These are phyloP conservation scores for Podospora pseudocomata DNA, from an alignment of 495 filamentous ascomycete genomes.

Conservation along the genomic window DNA sequence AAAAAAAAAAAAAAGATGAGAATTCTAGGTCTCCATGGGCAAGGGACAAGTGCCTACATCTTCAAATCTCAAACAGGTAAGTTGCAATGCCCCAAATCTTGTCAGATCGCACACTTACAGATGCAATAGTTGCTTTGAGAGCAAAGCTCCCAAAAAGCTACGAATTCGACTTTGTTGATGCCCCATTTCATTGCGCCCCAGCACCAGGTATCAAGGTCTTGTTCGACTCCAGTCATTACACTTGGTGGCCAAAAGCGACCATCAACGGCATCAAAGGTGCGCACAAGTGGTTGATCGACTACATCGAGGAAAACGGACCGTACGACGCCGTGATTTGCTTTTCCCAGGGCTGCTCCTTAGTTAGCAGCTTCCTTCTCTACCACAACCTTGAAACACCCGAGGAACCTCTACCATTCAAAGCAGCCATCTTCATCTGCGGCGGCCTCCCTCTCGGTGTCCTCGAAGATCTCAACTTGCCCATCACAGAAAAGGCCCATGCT, in stretches of 20 bases:
- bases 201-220: conserved; percentile 54
- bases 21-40: conserved; percentile 62
- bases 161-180: conserved; percentile 58
- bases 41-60: conserved; percentile 56
- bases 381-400: conserved; percentile 33
- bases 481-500: conserved; percentile 42
- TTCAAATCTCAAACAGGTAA: conserved; percentile 58
- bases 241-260: conserved; percentile 43
- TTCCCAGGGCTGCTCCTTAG: conserved; percentile 56
- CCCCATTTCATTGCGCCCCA: conserved; percentile 39
- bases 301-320: conserved; percentile 50
- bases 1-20: conserved; percentile 38
- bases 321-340: conserved; percentile 61
- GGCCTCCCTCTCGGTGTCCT: conserved; percentile 48
- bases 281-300: conserved; percentile 45
- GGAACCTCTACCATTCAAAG: conserved; percentile 50
- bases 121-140: conserved; percentile 30
- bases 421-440: conserved; percentile 59
- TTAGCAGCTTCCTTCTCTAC: conserved; percentile 45
- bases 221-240: conserved; percentile 47
- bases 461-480: conserved; percentile 48
- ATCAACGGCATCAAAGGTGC: conserved; percentile 37
- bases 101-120: background rate
- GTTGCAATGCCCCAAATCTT: conserved; percentile 12
- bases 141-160: conserved; percentile 30